These are phyloP conservation scores for Neurospora sp. DNA, from an alignment of 495 filamentous ascomycete genomes.

Conservation along the genomic window DNA sequence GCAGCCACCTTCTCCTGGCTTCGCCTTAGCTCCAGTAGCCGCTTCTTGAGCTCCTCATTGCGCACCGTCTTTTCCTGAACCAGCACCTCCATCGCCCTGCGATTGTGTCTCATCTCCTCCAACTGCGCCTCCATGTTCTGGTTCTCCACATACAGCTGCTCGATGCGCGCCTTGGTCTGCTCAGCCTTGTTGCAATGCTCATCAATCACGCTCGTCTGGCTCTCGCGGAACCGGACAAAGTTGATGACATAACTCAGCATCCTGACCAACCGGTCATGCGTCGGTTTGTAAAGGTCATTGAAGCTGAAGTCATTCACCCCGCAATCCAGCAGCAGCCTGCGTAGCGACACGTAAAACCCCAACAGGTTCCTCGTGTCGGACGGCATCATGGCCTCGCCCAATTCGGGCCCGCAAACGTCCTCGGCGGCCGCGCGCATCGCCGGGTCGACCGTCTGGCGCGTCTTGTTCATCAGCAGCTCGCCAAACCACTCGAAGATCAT, in stretches of 20 bases:
- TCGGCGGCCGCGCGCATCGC: conserved; percentile 86
- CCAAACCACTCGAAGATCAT: conserved; percentile 97
- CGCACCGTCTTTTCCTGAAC: conserved; percentile 71
- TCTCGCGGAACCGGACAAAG: conserved; percentile 93
- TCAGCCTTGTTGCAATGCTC: conserved; percentile 88
- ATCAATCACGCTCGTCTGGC: conserved; percentile 73
- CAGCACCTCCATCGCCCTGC: conserved; percentile 65
- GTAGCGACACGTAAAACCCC: conserved; percentile 79
- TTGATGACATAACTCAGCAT: conserved; percentile 97
- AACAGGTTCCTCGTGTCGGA: conserved; percentile 82
- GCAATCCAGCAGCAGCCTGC: conserved; percentile 71
- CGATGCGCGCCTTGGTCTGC: conserved; percentile 72
- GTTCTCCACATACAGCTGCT: conserved; percentile 76
- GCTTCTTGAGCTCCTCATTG: conserved; percentile 75
- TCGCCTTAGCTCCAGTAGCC: conserved; percentile 62
- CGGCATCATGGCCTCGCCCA: conserved; percentile 67
- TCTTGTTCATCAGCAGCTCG: conserved; percentile 83
- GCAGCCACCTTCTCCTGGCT: conserved; percentile 71
- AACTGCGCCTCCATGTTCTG: conserved; percentile 71
- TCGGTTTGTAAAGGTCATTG: conserved; percentile 78
- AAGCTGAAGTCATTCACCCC: conserved; percentile 90
- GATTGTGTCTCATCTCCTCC: conserved; percentile 67
- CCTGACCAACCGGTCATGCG: conserved; percentile 74
- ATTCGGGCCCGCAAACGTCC: conserved; percentile 65
- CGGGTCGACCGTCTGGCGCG: conserved; percentile 82